phyloP scores from a whole-genome alignment of 371 early-diverging fungal species.

The Circinella umbellata region DNA sequence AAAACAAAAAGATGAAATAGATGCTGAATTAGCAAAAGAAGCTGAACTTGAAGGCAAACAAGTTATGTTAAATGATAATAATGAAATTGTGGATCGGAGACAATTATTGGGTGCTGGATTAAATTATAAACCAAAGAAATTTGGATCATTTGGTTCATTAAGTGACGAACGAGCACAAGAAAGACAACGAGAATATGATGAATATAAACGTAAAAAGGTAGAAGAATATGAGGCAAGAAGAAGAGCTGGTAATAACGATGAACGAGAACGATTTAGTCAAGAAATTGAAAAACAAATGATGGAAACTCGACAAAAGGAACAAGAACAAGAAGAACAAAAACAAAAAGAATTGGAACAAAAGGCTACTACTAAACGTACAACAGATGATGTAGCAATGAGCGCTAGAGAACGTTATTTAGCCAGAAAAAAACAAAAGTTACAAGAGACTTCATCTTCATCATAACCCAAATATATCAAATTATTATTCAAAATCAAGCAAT shows the following conservation, averaged over 20 bases:
- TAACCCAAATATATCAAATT: not conserved
- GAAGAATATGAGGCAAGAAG: conserved; percentile 42
- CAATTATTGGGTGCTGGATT: conserved; percentile 79
- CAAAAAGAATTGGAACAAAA: conserved; percentile 59
- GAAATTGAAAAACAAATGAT: conserved; percentile 63
- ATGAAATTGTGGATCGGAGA: conserved; percentile 83
- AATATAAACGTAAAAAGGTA: conserved; percentile 55
- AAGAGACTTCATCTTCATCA: not conserved
- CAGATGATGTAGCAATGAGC: conserved; percentile 73
- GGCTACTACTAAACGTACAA: conserved; percentile 66
- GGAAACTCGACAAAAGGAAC: conserved; percentile 52
- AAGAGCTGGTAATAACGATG: conserved; percentile 29
- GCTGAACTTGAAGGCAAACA: conserved; percentile 52
- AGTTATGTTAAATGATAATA: conserved; percentile 72
- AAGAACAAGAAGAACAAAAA: conserved; percentile 54
- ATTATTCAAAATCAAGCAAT: no score
- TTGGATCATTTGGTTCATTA: conserved; percentile 40
- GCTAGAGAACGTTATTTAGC: conserved; percentile 81
- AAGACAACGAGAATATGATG: conserved; percentile 51
- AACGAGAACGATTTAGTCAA: conserved; percentile 45
- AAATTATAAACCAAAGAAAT: conserved; percentile 59
- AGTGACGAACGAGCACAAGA: conserved; percentile 50
- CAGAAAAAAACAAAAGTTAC: conserved; percentile 65
- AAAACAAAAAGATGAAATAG: conserved; percentile 18
- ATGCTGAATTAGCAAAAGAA: conserved; percentile 42